Base-by-base conservation (phyloP, 129 eudicot species). In the Arctium lappa region DNA sequence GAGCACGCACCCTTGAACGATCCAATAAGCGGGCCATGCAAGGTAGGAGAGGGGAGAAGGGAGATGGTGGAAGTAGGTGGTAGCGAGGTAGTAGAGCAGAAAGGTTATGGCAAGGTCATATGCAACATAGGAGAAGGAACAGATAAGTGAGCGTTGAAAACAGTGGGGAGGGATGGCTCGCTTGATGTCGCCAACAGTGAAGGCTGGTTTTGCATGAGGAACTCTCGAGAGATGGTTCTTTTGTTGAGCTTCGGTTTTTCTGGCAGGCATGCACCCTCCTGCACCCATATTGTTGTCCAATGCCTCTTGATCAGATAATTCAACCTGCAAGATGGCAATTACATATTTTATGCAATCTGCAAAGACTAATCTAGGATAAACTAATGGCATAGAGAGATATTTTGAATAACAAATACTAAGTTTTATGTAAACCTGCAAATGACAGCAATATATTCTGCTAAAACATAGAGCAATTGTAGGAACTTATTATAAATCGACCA, bases 141-240 rank as follows among this genome's bases (percentile, higher is more conserved):
- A 75, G 29, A 85, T 5, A 66, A 85, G 85, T 39, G 91, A 88
- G 36, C 91, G 86, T 50, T 79, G 36, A 34, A 88, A 88, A 85
- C 91, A 88, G 86, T 85, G 91, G 69, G 91, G 88, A 11, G 88
- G 88, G 69, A 88, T 88, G 73, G 82, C 88, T 30, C 83, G 83
- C 70, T 88, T 88, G 72, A 88, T 68, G 40, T 88, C 88, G 42
- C 91, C 83, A 4, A 88, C 42, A 2, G 91, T 85, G 79, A 88
- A 88, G 1, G 88, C 85, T 3, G 91, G 91, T 77, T 85, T 88
- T 48, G 79, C 72, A 34, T 33, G 53, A 0, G 91, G 91, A 9
- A 76, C 91, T 37, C 86, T 33, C 0, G 72, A 48, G n/a, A 84
- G 42, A n/a, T 77, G 72, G 22, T 70, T 72, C 42, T 75, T 73